Base-by-base conservation (phyloP, 768 basidiomycete species). In the Kwoniella sp. region DNA sequence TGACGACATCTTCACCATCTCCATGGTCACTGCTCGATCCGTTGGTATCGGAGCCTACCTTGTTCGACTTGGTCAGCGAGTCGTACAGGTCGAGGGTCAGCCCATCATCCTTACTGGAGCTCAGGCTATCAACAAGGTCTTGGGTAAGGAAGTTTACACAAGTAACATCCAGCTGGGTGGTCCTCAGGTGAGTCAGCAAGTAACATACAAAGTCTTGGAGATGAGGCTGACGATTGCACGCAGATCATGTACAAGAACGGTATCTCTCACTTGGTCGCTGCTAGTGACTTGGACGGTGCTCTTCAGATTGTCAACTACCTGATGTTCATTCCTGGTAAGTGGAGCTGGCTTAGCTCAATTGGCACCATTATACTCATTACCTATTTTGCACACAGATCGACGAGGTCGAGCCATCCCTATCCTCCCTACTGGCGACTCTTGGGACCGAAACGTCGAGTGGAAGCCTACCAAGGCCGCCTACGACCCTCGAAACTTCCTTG, bases 21-120 rank as follows among this genome's bases (percentile, higher is more conserved):
- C 96, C 11, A 87, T 99, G 74, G 96, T 99, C 70, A 96, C 93
- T 50, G 96, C 94, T 70, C 92, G 96, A 54, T 98, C 96, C 4
- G 96, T 99, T 73, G 96, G 96, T 81, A 99, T 98, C 73, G 96
- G 96, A 73, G 96, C 96, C 15, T 98, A 99, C 82, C 90, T 99
- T 62, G 93, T 99, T 60, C 93, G 96, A 69, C 86, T 99, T 50
- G 96, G 96, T 68, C 91, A 99, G 83, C 89, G 96, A 69, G 92
- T 96, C 1, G 92, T 99, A 52, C 96, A 99, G 80, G 96, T 99
- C 58, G 96, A 98, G 82, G 96, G 96, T 50, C 95, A 99, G 73
- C 96, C 96, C 1, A 98, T 99, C 83, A 99, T 99, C 80, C 87
- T 99, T 66, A 99, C 96, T 15, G 96, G 96, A 72, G 95, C 95